Conservation (phyloP, 179 eudicot species). For the Patellifolia procumbens region DNA sequence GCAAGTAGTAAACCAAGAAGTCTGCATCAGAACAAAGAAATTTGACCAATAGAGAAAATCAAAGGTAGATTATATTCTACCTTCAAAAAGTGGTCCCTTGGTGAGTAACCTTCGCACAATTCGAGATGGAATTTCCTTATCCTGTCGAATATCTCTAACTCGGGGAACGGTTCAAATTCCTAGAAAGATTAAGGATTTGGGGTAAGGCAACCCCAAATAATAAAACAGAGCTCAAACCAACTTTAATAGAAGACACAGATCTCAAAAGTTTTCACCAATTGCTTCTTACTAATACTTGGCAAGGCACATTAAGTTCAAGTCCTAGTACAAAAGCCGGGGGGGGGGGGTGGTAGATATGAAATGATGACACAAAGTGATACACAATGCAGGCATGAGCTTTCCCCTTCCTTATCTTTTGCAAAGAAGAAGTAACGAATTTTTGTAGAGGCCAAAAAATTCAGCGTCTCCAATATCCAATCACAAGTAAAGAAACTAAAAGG, state of each 20-base stretch:
- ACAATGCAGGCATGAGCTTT: background rate
- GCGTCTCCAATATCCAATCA: background rate
- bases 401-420: background rate
- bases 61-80: conserved; percentile 40
- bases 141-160: conserved; percentile 54
- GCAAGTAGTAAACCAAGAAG: conserved; percentile 12
- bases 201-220: background rate
- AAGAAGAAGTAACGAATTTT: background rate
- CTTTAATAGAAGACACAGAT: background rate
- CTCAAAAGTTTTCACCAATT: background rate
- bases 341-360: background rate
- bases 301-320: background rate
- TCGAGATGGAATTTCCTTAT: conserved; percentile 65
- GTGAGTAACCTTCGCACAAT: conserved; percentile 65
- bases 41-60: background rate
- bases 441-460: background rate
- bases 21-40: background rate
- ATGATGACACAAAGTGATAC: background rate
- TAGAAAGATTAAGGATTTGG: conserved; percentile 26
- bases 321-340: background rate
- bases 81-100: conserved; percentile 75
- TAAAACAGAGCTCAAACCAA: background rate
- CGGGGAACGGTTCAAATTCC: conserved; percentile 94
- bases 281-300: background rate
- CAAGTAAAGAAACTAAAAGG: background rate